Percentiles rank a stretch among this genome's conserved stretches.
phyloP scores from a whole-genome alignment of 2,329 filamentous ascomycete genomes.

The Ophiocordyceps australis region DNA sequence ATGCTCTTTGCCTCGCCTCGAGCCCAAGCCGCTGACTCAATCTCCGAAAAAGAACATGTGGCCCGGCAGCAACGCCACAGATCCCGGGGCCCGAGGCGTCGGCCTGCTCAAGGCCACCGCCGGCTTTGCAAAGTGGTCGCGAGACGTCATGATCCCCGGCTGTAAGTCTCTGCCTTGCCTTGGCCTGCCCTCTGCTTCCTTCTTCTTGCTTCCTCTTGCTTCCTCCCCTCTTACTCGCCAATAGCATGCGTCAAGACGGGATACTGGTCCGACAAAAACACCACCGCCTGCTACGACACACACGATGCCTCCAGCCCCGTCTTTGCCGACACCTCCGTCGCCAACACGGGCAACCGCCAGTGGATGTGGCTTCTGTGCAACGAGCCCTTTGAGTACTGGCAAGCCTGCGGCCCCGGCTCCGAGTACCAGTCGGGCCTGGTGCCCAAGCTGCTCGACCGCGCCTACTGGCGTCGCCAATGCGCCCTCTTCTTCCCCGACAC shows the following conservation, averaged over 20 bases:
- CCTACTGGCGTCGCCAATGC: slow-evolving; percentile 39
- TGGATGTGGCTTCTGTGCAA: slow-evolving; percentile 47
- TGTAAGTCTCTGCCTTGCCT: slow-evolving; percentile 16
- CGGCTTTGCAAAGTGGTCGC: slow-evolving; percentile 37
- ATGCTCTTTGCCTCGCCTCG: neutral
- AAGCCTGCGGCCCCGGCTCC: slow-evolving; percentile 4
- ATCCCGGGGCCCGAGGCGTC: slow-evolving; percentile 20
- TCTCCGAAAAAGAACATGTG: slow-evolving; percentile 4
- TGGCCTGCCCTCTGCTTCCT: neutral
- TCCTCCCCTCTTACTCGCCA: neutral
- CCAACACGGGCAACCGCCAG: slow-evolving; percentile 28
- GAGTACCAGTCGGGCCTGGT: slow-evolving; percentile 31
- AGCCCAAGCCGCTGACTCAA: neutral
- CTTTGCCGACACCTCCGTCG: slow-evolving; percentile 27
- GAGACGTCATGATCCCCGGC: slow-evolving; percentile 21
- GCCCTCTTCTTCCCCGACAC: slow-evolving; percentile 32
- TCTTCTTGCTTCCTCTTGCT: neutral
- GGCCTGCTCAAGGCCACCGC: slow-evolving; percentile 31
- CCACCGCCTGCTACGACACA: slow-evolving; percentile 3
- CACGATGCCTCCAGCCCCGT: slow-evolving; percentile 16
- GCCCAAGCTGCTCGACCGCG: slow-evolving; percentile 24
- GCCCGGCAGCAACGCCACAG: slow-evolving; percentile 4
- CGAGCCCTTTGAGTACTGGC: slow-evolving; percentile 23
- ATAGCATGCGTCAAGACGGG: slow-evolving; percentile 25
- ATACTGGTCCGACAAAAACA: slow-evolving; percentile 24